Base-by-base conservation (phyloP, 1,284 basidiomycete species). In the Tetrapyrgos nigripes region DNA sequence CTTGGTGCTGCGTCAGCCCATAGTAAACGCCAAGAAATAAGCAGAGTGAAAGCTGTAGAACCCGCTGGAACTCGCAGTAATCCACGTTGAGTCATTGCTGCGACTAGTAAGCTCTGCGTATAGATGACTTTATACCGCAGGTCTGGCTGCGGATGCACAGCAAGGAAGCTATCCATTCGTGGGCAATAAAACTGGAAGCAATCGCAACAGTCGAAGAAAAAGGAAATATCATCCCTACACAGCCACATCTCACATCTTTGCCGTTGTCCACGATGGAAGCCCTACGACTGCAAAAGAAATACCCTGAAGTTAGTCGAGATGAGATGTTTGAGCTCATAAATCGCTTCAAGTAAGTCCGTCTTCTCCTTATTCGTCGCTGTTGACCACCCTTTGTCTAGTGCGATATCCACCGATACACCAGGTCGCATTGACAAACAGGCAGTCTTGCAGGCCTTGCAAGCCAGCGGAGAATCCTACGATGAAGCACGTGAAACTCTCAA, bases 281-380 rank as follows among this genome's bases (percentile, higher is more conserved):
- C 51, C 80, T 96, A 64, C 88, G 91, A 77, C 83, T 98, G 26
- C 91, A 95, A 73, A 94, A 92, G 80, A 98, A 97, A 76, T 97
- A 93, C 71, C 94, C 96, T 28, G 91, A 97, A 70, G 90, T 98
- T 69, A 83, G 91, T 49, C 87, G 90, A 70, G 93, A 96, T 79
- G 94, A 96, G 78, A 94, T 97, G 86, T 91, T 96, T 70, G 89
- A 93, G 71, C 85, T 97, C 72, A 89, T 96, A 77, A 94, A 90
- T 73, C 86, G 88, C 63, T 97, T 97, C 89, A 94, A 96, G 96
- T 97, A 70, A 67, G 94, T 84, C 55, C 51, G 10, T 45, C 13
- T 23, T 21, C 37, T 48, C 46, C 43, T 47, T 17, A 29, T 55
- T 28, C 50, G 19, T 45, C 43, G 55, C 40, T 55, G 50, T 33